Percentiles rank a stretch among this genome's conserved stretches.
These are phyloP conservation scores for Suhomyces bribrorum DNA, from an alignment of 1,139 yeast genomes.

Conservation along the genomic window DNA sequence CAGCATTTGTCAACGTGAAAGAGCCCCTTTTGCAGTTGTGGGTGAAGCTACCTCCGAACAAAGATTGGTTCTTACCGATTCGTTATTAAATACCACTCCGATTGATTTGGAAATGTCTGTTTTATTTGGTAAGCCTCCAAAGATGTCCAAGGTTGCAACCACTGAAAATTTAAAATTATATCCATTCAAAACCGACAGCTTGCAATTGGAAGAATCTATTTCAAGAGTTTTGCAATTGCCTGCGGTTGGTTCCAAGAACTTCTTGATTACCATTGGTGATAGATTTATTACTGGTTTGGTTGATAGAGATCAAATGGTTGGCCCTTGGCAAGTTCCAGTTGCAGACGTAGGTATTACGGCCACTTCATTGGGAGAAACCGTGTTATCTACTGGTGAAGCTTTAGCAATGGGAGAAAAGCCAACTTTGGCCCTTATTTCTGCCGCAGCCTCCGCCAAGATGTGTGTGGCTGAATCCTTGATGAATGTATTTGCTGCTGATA, in stretches of 20 bases:
- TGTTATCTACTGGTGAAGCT: conserved; percentile 87
- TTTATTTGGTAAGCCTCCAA: conserved; percentile 97
- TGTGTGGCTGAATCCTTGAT: conserved; percentile 93
- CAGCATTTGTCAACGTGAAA: conserved; percentile 87
- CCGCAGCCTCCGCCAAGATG: conserved; percentile 97
- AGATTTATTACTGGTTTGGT: conserved; percentile 94
- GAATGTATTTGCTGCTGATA: conserved; percentile 88
- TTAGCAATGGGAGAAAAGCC: conserved; percentile 98
- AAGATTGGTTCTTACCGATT: conserved; percentile 79
- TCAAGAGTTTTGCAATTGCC: conserved; percentile 86
- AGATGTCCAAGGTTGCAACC: conserved; percentile 78
- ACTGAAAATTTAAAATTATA: conserved; percentile 63
- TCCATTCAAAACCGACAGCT: conserved; percentile 36
- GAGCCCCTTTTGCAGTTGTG: conserved; percentile 94
- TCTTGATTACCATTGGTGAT: conserved; percentile 96
- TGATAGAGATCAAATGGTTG: conserved; percentile 98
- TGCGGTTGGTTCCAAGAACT: conserved; percentile 92
- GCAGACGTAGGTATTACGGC: conserved; percentile 99
- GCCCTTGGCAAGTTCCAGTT: conserved; percentile 99
- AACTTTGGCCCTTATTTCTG: conserved; percentile 80
- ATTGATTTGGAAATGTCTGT: conserved; percentile 96
- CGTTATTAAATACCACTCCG: conserved; percentile 74
- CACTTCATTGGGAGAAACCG: conserved; percentile 77
- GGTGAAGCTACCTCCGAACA: conserved; percentile 91
- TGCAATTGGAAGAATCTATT: conserved; percentile 63